These are phyloP conservation scores for Crithidia sp. DNA, from an alignment of 208 protist species.

Conservation along the genomic window DNA sequence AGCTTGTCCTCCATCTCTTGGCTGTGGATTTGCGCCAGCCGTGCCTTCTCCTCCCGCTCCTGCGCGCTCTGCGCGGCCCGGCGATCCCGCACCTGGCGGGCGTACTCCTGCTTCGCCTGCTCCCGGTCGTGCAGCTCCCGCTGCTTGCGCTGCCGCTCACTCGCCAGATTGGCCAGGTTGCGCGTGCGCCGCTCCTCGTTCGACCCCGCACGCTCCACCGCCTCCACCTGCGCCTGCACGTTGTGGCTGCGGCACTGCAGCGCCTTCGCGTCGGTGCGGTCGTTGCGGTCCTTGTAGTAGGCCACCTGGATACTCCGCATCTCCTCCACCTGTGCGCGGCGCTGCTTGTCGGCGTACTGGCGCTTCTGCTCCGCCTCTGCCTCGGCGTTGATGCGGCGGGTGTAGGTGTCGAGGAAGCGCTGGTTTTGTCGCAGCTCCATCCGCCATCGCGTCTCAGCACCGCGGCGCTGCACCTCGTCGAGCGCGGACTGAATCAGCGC, in stretches of 20 bases:
- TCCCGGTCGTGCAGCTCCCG: slow-evolving; percentile 55
- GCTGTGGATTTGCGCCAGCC: slow-evolving; percentile 33
- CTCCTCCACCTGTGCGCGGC: slow-evolving; percentile 43
- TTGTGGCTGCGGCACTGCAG: slow-evolving; percentile 45
- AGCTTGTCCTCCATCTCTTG: slow-evolving; percentile 62
- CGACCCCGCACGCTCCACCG: slow-evolving; percentile 43
- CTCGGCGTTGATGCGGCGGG: slow-evolving; percentile 46
- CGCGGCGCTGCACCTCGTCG: slow-evolving; percentile 51
- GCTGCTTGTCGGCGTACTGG: slow-evolving; percentile 55
- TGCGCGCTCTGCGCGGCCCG: slow-evolving; percentile 37
- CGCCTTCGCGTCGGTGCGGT: slow-evolving; percentile 45
- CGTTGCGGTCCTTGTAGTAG: slow-evolving; percentile 66
- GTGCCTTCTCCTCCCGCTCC: slow-evolving; percentile 37
- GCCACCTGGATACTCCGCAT: slow-evolving; percentile 47
- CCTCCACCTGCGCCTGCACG: slow-evolving; percentile 41
- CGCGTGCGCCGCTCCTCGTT: slow-evolving; percentile 51
- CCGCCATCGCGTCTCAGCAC: slow-evolving; percentile 38
- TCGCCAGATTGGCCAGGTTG: slow-evolving; percentile 48
- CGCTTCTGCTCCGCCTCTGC: slow-evolving; percentile 43
- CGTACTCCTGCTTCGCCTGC: slow-evolving; percentile 44
- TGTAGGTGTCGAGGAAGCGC: slow-evolving; percentile 39
- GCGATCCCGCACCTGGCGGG: slow-evolving; percentile 32
- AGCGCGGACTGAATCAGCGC: slow-evolving; percentile 60
- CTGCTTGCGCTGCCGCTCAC: slow-evolving; percentile 46
- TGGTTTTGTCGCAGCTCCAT: slow-evolving; percentile 41